Evolutionary conservation across 139 green algal species (phyloP).

Genomic region (Diplosphaera chodatii): DNA sequence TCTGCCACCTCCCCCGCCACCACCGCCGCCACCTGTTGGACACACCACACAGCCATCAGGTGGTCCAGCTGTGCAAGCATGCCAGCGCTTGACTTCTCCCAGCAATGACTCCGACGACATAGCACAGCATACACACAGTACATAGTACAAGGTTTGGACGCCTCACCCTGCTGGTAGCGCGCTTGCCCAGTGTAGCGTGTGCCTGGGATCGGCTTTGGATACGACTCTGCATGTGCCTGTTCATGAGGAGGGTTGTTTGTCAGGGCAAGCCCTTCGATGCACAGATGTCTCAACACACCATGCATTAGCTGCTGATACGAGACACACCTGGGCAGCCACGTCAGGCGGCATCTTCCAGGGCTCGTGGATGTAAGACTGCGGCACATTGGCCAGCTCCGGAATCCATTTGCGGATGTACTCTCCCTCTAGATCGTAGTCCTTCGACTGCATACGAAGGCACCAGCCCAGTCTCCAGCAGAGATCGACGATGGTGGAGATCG

Average conservation of each 20-base stretch:
- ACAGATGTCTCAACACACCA: too few relatives aligned
- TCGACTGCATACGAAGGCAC: not conserved
- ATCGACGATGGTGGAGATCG: slow-evolving; percentile 12
- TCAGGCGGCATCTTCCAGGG: slow-evolving; percentile 67
- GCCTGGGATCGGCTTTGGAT: slow-evolving; percentile 47
- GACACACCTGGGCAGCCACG: slow-evolving; percentile 36
- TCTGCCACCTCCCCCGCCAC: slow-evolving; percentile 14
- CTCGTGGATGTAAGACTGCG: slow-evolving; percentile 60
- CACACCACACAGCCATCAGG: not conserved
- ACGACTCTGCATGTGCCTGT: slow-evolving; percentile 48
- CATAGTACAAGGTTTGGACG: not conserved
- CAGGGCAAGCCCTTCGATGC: too few relatives aligned
- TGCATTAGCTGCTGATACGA: not conserved
- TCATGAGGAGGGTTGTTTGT: not conserved
- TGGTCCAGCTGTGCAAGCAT: not conserved
- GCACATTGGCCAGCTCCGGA: slow-evolving; percentile 78
- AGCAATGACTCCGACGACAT: too few relatives aligned
- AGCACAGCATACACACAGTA: not conserved
- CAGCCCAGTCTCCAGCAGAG: not conserved
- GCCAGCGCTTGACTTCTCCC: not conserved
- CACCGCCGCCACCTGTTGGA: not conserved
- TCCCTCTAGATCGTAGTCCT: slow-evolving; percentile 81
- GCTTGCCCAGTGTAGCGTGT: slow-evolving; percentile 5
- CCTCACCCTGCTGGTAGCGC: not conserved
- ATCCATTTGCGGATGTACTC: slow-evolving; percentile 86